These are phyloP conservation scores for Candida freyschussii DNA, from an alignment of 1,139 yeast species.

Conservation along the genomic window DNA sequence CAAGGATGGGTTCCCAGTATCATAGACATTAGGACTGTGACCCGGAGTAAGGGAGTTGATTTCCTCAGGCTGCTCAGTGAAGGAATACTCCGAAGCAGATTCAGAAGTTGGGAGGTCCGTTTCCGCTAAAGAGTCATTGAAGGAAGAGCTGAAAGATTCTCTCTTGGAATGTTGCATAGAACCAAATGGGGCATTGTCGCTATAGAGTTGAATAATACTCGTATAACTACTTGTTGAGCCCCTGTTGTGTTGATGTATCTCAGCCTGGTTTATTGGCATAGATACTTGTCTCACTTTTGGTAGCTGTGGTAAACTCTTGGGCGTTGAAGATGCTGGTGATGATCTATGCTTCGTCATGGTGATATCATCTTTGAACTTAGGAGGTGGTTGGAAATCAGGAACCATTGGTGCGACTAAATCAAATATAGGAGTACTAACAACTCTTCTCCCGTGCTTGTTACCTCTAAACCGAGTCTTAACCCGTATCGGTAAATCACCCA, in stretches of 20 bases:
- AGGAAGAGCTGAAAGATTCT: no score
- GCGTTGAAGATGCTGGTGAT: conserved; percentile 6
- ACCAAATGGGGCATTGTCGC: conserved; percentile 11
- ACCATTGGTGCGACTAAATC: conserved; percentile 17
- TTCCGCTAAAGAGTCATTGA: no score
- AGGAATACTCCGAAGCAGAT: no score
- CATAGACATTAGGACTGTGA: no score
- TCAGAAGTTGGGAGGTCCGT: no score
- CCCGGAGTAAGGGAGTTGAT: no score
- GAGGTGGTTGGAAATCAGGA: conserved; percentile 14
- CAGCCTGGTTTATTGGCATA: conserved; percentile 9
- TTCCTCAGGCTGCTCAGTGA: no score
- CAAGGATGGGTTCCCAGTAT: no score
- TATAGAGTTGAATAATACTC: conserved; percentile 19
- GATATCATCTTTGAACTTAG: conserved; percentile 8
- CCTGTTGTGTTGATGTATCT: conserved; percentile 1
- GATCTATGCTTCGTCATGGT: conserved; percentile 2
- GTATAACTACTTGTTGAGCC: conserved; percentile 8
- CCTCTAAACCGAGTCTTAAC: conserved; percentile 21
- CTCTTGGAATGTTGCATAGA: no score
- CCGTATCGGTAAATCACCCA: conserved; percentile 22
- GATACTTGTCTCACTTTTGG: conserved; percentile 13
- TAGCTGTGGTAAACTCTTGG: conserved; percentile 1
- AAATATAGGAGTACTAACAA: conserved; percentile 25
- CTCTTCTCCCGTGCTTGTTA: conserved; percentile 15